Evolutionary conservation across 2,329 filamentous ascomycete species (phyloP).

Genomic region (Xylaria sp.): DNA sequence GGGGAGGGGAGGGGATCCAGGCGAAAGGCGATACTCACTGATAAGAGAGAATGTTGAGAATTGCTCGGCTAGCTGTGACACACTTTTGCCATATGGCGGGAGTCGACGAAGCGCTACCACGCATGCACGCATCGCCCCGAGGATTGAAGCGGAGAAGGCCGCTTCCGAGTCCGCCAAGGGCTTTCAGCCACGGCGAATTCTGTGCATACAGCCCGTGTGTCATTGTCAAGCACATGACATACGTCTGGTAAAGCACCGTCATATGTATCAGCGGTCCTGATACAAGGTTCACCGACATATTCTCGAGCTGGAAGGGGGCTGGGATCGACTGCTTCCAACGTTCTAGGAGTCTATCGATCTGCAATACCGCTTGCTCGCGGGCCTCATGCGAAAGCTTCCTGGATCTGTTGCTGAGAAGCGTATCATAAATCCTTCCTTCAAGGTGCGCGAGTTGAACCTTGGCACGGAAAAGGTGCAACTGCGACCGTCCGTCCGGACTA

Average conservation of each 20-base stretch:
- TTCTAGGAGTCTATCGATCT: constrained; percentile 41
- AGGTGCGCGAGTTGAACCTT: constrained; percentile 49
- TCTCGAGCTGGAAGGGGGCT: constrained; percentile 42
- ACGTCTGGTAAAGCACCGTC: constrained; percentile 47
- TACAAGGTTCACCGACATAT: constrained; percentile 40
- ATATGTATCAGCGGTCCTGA: constrained; percentile 43
- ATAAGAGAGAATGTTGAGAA: constrained; percentile 30
- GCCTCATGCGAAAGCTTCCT: constrained; percentile 35
- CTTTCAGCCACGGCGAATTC: constrained; percentile 46
- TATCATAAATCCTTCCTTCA: constrained; percentile 49
- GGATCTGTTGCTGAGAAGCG: constrained; percentile 43
- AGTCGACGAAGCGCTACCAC: constrained; percentile 20
- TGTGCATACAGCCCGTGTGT: constrained; percentile 48
- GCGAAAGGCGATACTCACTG: not conserved
- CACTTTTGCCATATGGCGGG: constrained; percentile 33
- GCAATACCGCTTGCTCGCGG: constrained; percentile 38
- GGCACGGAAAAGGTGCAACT: constrained; percentile 48
- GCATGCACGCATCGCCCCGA: constrained; percentile 25
- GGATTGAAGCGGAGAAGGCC: constrained; percentile 35
- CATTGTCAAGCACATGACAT: constrained; percentile 45
- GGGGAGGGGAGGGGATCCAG: no score
- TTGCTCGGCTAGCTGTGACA: constrained; percentile 31
- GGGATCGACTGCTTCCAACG: constrained; percentile 47
- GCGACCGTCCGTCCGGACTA: constrained; percentile 41
- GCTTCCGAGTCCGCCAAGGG: constrained; percentile 39